Conservation (phyloP, 352 stramenopile genomes). For the Pythium coloratum region DNA sequence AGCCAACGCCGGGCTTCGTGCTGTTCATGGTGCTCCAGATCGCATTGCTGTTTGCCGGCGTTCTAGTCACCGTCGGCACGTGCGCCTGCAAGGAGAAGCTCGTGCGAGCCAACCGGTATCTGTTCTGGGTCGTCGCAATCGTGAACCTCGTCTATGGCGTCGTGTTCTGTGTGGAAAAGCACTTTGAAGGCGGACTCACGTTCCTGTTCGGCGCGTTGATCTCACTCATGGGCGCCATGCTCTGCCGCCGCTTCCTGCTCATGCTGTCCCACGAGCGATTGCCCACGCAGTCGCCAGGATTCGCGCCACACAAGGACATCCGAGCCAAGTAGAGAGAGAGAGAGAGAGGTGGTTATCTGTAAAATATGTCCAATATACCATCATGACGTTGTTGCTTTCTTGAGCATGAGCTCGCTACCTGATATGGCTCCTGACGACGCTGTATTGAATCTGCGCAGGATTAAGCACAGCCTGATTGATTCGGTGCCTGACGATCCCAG, state of each 20-base stretch:
- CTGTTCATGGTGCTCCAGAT: constrained; percentile 41
- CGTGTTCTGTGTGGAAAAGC: constrained; percentile 22
- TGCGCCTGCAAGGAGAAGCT: constrained; percentile 31
- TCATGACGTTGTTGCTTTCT: no score
- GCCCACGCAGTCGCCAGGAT: constrained; percentile 33
- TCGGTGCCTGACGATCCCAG: no score
- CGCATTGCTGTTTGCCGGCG: constrained; percentile 26
- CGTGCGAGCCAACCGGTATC: constrained; percentile 26
- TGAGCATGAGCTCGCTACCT: no score
- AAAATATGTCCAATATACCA: not conserved
- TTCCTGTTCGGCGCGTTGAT: constrained; percentile 22
- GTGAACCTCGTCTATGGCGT: constrained; percentile 31
- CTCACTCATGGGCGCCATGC: constrained; percentile 26
- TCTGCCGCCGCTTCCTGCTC: constrained; percentile 29
- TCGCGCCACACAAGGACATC: constrained; percentile 20
- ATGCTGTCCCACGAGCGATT: constrained; percentile 27
- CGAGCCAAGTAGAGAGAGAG: constrained; percentile 13
- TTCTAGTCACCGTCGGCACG: constrained; percentile 30
- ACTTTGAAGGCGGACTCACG: constrained; percentile 16
- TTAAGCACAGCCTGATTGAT: no score
- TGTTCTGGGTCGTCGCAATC: constrained; percentile 29
- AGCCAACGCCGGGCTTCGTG: constrained; percentile 32
- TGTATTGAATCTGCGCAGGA: no score
- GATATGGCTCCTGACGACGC: no score
- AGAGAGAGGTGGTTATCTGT: not conserved